phyloP scores from a whole-genome alignment of 176 grass and related monocot genomes.

The Carex littledalei region DNA sequence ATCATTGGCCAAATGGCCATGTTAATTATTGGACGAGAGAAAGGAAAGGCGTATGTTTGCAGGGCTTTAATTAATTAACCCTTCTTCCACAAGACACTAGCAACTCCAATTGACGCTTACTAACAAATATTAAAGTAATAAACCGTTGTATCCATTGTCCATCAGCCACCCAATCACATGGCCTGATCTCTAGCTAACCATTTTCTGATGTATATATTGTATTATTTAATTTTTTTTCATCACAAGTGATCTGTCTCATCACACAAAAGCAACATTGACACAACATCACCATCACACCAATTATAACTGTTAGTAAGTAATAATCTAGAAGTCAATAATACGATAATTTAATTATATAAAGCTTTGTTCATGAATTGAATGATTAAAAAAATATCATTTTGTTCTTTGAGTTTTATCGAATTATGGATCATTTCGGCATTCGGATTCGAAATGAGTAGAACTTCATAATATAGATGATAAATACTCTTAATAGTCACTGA shows the following conservation, averaged over 20 bases:
- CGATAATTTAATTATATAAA: too few relatives aligned
- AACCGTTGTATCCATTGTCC: slow-evolving; percentile 47
- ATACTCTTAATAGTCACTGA: too few relatives aligned
- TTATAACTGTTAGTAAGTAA: too few relatives aligned
- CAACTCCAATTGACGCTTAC: slow-evolving; percentile 28
- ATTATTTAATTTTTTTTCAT: neutral
- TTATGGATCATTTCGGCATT: too few relatives aligned
- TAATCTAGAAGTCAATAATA: too few relatives aligned
- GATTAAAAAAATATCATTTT: too few relatives aligned
- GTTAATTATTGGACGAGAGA: neutral
- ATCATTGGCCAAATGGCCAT: neutral
- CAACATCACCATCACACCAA: neutral
- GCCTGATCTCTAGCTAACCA: neutral
- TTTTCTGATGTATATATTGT: neutral
- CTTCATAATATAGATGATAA: too few relatives aligned
- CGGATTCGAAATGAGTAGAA: too few relatives aligned
- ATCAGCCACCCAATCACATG: slow-evolving; percentile 33
- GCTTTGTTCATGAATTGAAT: too few relatives aligned
- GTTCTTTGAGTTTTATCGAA: too few relatives aligned
- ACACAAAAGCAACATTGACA: slow-evolving; percentile 10
- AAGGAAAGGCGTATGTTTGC: neutral
- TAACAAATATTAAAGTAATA: slow-evolving; percentile 40
- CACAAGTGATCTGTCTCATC: neutral
- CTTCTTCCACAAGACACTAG: slow-evolving; percentile 5
- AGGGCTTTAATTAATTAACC: neutral